Evolutionary conservation across 2,329 filamentous ascomycete species (phyloP).

Genomic region (Pestalotiopsis sp.): DNA sequence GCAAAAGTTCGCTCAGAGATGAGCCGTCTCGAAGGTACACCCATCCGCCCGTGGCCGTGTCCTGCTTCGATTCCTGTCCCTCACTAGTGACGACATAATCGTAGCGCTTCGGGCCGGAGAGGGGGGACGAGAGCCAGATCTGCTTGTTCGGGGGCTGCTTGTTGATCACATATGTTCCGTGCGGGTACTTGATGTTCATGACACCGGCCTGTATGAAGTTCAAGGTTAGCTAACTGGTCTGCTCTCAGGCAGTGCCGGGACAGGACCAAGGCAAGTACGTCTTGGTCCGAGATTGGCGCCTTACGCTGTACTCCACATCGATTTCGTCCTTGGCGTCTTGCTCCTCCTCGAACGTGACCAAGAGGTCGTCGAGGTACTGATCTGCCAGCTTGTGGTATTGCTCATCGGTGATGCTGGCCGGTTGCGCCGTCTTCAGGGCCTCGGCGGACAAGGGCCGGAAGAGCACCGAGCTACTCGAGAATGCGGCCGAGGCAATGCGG

Average conservation of each 20-base stretch:
- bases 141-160: conserved; percentile 98
- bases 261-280: too few species aligned
- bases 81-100: conserved; percentile 82
- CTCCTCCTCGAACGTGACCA: conserved; percentile 67
- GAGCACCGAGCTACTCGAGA: conserved; percentile 38
- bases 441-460: conserved; percentile 41
- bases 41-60: conserved; percentile 75
- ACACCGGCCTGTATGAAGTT: conserved; percentile 70
- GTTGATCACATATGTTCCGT: conserved; percentile 91
- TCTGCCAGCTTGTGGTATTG: conserved; percentile 82
- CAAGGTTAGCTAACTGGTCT: neutral
- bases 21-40: conserved; percentile 85
- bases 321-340: conserved; percentile 75
- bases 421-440: conserved; percentile 29
- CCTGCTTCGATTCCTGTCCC: conserved; percentile 77
- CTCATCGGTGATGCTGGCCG: conserved; percentile 67
- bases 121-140: conserved; percentile 93
- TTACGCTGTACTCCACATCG: conserved; percentile 87
- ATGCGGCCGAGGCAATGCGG: conserved; percentile 14
- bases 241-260: too few species aligned
- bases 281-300: conserved; percentile 32
- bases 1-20: conserved; percentile 71
- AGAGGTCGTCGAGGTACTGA: conserved; percentile 64
- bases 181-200: conserved; percentile 71
- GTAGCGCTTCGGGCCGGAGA: conserved; percentile 90